phyloP scores from a whole-genome alignment of 768 basidiomycete species.

The Leccinum imitatum region DNA sequence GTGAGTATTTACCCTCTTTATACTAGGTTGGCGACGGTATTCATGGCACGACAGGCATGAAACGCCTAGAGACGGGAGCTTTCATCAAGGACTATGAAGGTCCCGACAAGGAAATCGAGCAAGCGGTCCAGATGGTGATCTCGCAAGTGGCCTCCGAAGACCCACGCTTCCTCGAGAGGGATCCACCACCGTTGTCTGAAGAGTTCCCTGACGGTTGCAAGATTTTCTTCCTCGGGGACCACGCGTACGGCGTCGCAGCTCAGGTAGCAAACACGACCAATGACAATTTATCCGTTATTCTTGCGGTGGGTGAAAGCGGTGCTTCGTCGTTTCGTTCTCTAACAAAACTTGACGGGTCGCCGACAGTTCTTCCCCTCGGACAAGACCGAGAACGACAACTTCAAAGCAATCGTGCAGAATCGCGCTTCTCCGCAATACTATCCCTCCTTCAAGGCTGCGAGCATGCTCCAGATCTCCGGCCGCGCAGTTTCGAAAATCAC shows the following conservation, averaged over 20 bases:
- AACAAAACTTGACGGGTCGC: slow-evolving; percentile 2
- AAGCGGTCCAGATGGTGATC: slow-evolving; percentile 85
- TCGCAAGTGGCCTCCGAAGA: slow-evolving; percentile 84
- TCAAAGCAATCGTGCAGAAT: slow-evolving; percentile 62
- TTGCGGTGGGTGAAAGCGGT: slow-evolving; percentile 61
- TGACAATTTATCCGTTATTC: slow-evolving; percentile 70
- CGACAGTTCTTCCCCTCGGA: slow-evolving; percentile 85
- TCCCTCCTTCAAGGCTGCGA: slow-evolving; percentile 77
- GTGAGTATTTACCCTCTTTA: slow-evolving; percentile 38
- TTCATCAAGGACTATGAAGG: slow-evolving; percentile 94
- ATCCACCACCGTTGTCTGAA: slow-evolving; percentile 75
- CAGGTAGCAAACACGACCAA: slow-evolving; percentile 77
- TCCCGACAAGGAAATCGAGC: slow-evolving; percentile 76
- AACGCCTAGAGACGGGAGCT: slow-evolving; percentile 83
- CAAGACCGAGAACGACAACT: slow-evolving; percentile 71
- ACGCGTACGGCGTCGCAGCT: slow-evolving; percentile 94
- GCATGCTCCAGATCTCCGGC: slow-evolving; percentile 69
- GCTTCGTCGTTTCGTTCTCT: neutral
- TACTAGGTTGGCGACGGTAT: neutral
- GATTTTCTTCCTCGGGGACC: slow-evolving; percentile 94
- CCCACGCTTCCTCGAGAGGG: slow-evolving; percentile 79
- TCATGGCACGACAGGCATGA: slow-evolving; percentile 60
- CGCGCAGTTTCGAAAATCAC: slow-evolving; percentile 88
- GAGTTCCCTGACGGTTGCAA: slow-evolving; percentile 90
- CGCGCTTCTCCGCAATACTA: slow-evolving; percentile 59